Percentiles rank a stretch among this genome's conserved stretches.
Conservation (phyloP, 1,284 basidiomycete genomes). For the Mycena sp. region DNA sequence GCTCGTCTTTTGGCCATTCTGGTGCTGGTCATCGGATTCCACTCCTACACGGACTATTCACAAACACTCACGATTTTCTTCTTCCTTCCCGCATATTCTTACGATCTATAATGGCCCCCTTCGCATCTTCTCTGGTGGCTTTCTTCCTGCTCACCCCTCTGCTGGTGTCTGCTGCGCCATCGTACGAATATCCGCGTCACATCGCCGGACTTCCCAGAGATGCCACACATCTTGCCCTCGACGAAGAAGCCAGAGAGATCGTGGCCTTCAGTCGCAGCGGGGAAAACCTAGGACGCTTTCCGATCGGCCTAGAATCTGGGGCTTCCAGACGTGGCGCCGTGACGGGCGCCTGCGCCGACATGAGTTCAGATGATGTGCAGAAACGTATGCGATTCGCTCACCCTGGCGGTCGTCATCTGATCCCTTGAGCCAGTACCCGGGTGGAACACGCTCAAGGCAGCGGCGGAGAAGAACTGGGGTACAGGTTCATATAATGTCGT, state of each 20-base stretch:
- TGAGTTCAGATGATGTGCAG: slow-evolving; percentile 16
- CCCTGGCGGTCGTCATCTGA: not conserved
- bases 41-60: not conserved
- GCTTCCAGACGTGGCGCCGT: not conserved
- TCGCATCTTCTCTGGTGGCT: not conserved
- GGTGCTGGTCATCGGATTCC: not conserved
- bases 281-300: not conserved
- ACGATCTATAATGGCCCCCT: not conserved
- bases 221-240: slow-evolving; percentile 3
- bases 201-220: not conserved
- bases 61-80: not conserved
- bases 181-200: not conserved
- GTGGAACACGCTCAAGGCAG: slow-evolving; percentile 5
- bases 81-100: no score
- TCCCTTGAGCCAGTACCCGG: slow-evolving; percentile 11
- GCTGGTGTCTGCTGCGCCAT: not conserved
- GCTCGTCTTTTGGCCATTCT: not conserved
- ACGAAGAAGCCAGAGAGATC: not conserved
- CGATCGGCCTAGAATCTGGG: not conserved
- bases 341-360: not conserved
- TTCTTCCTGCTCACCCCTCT: not conserved
- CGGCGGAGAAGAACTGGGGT: slow-evolving; percentile 21
- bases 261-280: not conserved
- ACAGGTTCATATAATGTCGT: slow-evolving; percentile 16
- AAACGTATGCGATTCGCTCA: not conserved